These are phyloP conservation scores for Microsporum canis DNA, from an alignment of 2,329 filamentous ascomycete genomes.

Conservation along the genomic window DNA sequence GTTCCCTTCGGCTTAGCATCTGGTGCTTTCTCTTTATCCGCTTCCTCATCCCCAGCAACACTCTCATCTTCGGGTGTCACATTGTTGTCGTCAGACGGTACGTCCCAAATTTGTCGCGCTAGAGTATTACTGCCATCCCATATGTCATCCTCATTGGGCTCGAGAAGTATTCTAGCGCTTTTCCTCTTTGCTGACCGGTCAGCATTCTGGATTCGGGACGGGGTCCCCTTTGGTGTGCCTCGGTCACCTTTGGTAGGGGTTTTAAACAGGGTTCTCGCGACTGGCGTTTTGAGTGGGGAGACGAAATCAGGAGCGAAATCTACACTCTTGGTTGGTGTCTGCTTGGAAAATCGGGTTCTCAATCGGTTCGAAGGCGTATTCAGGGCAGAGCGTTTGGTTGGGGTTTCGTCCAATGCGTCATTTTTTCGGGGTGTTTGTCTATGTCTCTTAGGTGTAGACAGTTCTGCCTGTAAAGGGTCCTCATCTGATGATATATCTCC, in stretches of 20 bases:
- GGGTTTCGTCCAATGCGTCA: slow-evolving; percentile 12
- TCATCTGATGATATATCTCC: slow-evolving; percentile 26
- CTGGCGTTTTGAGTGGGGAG: slow-evolving; percentile 29
- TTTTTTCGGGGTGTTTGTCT: slow-evolving; percentile 21
- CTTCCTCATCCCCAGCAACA: slow-evolving; percentile 28
- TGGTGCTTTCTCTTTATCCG: slow-evolving; percentile 23
- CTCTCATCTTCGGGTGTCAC: slow-evolving; percentile 19
- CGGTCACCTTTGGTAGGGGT: slow-evolving; percentile 28
- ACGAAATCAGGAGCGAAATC: slow-evolving; percentile 27
- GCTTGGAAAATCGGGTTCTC: slow-evolving; percentile 22
- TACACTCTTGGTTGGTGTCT: slow-evolving; percentile 18
- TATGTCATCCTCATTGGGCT: slow-evolving; percentile 56
- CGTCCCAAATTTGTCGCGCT: slow-evolving; percentile 55
- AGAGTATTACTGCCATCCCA: slow-evolving; percentile 57
- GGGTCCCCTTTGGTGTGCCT: slow-evolving; percentile 36
- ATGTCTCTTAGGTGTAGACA: slow-evolving; percentile 32
- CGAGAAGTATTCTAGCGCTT: slow-evolving; percentile 64
- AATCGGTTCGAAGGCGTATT: slow-evolving; percentile 17
- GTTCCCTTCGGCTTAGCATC: slow-evolving; percentile 13
- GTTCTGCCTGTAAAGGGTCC: slow-evolving; percentile 20
- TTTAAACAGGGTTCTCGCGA: slow-evolving; percentile 29
- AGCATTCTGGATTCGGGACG: slow-evolving; percentile 56
- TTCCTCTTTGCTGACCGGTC: slow-evolving; percentile 81
- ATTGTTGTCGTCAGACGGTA: slow-evolving; percentile 19
- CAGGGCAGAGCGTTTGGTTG: slow-evolving; percentile 9